Evolutionary conservation across 2,329 filamentous ascomycete species (phyloP).

Genomic region (Penicillium glabrum): DNA sequence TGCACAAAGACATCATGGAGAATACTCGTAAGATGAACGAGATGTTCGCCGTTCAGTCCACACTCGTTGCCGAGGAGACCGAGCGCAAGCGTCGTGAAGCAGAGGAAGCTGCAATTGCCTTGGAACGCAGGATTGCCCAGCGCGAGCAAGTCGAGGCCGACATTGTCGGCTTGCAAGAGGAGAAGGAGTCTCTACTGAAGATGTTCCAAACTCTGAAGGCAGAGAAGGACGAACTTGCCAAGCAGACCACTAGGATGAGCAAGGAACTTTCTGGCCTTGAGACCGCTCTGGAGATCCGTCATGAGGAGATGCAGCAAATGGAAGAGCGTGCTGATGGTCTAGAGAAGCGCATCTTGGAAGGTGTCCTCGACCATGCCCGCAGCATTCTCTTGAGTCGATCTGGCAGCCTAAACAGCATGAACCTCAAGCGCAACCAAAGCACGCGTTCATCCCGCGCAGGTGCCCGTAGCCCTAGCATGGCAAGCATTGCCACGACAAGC

Average conservation of each 20-base stretch:
- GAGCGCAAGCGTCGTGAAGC: constrained; percentile 77
- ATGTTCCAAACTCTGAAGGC: constrained; percentile 51
- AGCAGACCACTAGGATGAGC: constrained; percentile 75
- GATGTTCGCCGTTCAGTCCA: constrained; percentile 52
- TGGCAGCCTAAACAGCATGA: constrained; percentile 56
- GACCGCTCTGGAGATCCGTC: constrained; percentile 82
- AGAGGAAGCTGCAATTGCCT: constrained; percentile 74
- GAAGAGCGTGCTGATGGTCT: constrained; percentile 83
- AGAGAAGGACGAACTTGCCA: constrained; percentile 66
- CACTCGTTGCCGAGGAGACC: constrained; percentile 68
- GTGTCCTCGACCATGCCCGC: constrained; percentile 93
- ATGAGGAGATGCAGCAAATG: constrained; percentile 89
- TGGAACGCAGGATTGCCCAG: constrained; percentile 72
- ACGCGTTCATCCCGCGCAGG: constrained; percentile 37
- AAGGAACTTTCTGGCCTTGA: constrained; percentile 89
- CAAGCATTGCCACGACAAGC: constrained; percentile 34
- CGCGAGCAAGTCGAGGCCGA: constrained; percentile 62
- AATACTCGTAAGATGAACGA: constrained; percentile 81
- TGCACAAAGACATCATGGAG: constrained; percentile 81
- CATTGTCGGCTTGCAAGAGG: constrained; percentile 51
- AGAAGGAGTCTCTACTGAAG: constrained; percentile 63
- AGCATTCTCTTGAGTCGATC: constrained; percentile 71
- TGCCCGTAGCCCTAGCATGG: constrained; percentile 33
- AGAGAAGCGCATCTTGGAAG: constrained; percentile 89
- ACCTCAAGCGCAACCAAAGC: constrained; percentile 50